Evolutionary conservation across 805 yeast species (phyloP).

Genomic region (Debaryomyces hansenii): DNA sequence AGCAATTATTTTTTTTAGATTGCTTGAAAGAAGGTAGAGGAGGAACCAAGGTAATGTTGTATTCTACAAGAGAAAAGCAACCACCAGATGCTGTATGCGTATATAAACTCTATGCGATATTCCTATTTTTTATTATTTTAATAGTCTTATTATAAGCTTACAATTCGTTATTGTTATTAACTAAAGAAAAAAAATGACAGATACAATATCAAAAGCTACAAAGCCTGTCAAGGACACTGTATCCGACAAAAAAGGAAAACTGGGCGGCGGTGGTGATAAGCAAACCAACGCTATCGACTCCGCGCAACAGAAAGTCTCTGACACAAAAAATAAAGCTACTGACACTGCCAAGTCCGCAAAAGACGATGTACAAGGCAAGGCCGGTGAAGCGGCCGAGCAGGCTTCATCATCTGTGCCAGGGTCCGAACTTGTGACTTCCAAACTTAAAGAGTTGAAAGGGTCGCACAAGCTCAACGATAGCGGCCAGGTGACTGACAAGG

Average conservation of each 20-base stretch:
- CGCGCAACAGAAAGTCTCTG: neutral
- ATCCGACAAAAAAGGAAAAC: neutral
- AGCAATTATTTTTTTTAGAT: too few relatives aligned
- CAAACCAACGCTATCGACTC: neutral
- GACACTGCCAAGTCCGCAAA: neutral
- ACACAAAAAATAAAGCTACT: neutral
- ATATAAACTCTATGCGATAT: neutral
- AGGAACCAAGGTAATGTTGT: too few relatives aligned
- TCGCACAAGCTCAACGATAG: neutral
- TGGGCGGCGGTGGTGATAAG: neutral
- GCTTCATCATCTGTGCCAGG: conserved; percentile 1
- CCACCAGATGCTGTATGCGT: neutral
- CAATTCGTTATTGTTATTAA: neutral
- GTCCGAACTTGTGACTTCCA: neutral
- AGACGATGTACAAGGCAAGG: neutral
- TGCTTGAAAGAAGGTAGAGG: too few relatives aligned
- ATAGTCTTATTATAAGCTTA: neutral
- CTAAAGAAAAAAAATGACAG: conserved; percentile 1
- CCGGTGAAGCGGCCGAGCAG: neutral
- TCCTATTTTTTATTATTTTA: neutral
- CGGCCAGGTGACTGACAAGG: neutral
- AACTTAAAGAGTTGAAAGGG: conserved; percentile 1
- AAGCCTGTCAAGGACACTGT: neutral
- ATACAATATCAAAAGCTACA: neutral
- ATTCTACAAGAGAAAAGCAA: neutral